A percentile compares a stretch with the other conserved stretches of the same genome.
phyloP scores from a whole-genome alignment of 2,329 filamentous ascomycete genomes.

The Beauveria medogensis region DNA sequence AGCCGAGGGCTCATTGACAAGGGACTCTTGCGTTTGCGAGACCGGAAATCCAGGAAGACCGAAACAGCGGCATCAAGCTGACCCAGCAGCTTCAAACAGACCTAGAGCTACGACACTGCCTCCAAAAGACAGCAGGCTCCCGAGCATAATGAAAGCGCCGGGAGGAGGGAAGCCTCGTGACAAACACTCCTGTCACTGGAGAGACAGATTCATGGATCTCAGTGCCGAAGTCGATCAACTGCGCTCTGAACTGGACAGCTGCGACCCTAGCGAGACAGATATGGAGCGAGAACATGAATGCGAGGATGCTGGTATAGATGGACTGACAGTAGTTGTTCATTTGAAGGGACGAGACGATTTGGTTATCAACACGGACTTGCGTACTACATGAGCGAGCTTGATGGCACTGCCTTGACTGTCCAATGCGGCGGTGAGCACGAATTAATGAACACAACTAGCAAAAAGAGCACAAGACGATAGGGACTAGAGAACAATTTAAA shows the following conservation, averaged over 20 bases:
- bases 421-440: neutral
- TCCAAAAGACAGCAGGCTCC: neutral
- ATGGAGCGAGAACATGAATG: conserved; percentile 16
- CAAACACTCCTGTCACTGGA: conserved; percentile 34
- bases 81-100: neutral
- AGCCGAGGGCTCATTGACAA: neutral
- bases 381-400: neutral
- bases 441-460: neutral
- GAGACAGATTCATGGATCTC: conserved; percentile 32
- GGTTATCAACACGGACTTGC: conserved; percentile 42
- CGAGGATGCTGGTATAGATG: conserved; percentile 36
- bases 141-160: conserved; percentile 7
- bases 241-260: conserved; percentile 29
- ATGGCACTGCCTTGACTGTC: neutral
- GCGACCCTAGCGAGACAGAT: conserved; percentile 10
- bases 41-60: neutral
- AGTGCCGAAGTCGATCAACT: conserved; percentile 33
- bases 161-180: neutral
- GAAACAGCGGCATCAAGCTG: neutral
- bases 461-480: neutral
- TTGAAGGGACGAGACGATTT: conserved; percentile 41
- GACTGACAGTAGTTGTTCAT: conserved; percentile 44
- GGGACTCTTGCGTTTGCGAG: neutral
- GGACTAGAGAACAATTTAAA: conserved; percentile 3
- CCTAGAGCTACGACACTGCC: neutral